Conservation (phyloP, 2,329 filamentous ascomycete species). For the Gaeumannomyces sp. region DNA sequence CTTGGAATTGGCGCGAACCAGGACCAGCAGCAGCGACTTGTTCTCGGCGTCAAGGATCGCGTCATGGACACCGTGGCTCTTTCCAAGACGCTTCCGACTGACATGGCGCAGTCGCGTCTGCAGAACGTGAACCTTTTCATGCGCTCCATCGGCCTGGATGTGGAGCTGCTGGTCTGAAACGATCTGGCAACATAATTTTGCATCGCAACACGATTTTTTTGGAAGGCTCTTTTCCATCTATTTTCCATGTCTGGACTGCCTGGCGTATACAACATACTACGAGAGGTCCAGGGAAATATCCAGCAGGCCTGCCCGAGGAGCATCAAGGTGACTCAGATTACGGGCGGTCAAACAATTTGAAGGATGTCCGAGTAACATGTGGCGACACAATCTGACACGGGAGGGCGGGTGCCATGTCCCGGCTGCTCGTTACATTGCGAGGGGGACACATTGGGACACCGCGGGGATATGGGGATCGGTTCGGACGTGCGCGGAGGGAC, state of each 20-base stretch:
- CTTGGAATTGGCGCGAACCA: slow-evolving; percentile 90
- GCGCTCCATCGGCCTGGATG: slow-evolving; percentile 96
- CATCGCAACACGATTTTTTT: background rate
- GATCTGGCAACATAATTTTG: slow-evolving; percentile 8
- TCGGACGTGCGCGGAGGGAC: background rate
- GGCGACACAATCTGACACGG: background rate
- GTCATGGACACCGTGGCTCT: slow-evolving; percentile 92
- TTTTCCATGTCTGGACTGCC: background rate
- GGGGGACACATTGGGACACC: background rate
- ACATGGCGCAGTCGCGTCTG: slow-evolving; percentile 76
- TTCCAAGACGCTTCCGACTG: slow-evolving; percentile 80
- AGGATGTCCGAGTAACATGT: background rate
- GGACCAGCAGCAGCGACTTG: slow-evolving; percentile 90
- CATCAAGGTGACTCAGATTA: background rate
- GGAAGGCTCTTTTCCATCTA: background rate
- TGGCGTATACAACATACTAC: background rate
- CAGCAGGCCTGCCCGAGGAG: background rate
- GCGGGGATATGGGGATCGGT: background rate
- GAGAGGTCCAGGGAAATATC: background rate
- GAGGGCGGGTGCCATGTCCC: background rate
- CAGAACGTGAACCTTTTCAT: slow-evolving; percentile 97
- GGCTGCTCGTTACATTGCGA: background rate
- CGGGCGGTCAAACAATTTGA: background rate
- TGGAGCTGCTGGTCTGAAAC: slow-evolving; percentile 56
- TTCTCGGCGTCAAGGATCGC: slow-evolving; percentile 93